Percentiles rank a stretch among this genome's conserved stretches.
phyloP scores from a whole-genome alignment of 257 asterid species.

The Lantana camara region DNA sequence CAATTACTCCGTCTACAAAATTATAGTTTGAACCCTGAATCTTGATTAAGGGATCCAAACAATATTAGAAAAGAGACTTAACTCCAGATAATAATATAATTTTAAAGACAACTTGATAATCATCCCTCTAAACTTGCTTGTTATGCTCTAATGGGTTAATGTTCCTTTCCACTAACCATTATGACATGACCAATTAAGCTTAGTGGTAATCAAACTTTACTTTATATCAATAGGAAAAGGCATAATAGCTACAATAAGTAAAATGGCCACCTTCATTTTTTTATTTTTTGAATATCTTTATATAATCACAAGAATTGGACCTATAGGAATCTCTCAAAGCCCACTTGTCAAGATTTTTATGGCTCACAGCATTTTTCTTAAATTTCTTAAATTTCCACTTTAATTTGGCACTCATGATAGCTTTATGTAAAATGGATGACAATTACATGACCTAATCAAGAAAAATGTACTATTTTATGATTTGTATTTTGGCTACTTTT shows the following conservation, averaged over 20 bases:
- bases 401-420: not conserved
- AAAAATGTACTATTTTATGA: too few species aligned
- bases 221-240: not conserved
- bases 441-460: too few species aligned
- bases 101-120: constrained; percentile 4
- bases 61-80: too few species aligned
- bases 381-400: not conserved
- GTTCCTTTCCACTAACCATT: constrained; percentile 21
- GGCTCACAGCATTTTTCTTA: constrained; percentile 16
- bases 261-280: not conserved
- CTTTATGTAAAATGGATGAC: too few species aligned
- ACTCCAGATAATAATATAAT: too few species aligned
- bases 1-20: too few species aligned
- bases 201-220: not conserved
- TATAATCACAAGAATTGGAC: not conserved
- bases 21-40: too few species aligned
- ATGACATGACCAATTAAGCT: not conserved
- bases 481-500: too few species aligned
- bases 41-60: too few species aligned
- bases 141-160: constrained; percentile 10
- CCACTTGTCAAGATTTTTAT: constrained; percentile 13
- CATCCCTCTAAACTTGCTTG: too few species aligned
- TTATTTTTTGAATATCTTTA: not conserved
- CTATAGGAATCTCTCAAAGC: not conserved
- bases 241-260: not conserved